A percentile compares a stretch with the other conserved stretches of the same genome.
phyloP scores from a whole-genome alignment of 1,284 basidiomycete genomes.

The Cutaneotrichosporon sp. region DNA sequence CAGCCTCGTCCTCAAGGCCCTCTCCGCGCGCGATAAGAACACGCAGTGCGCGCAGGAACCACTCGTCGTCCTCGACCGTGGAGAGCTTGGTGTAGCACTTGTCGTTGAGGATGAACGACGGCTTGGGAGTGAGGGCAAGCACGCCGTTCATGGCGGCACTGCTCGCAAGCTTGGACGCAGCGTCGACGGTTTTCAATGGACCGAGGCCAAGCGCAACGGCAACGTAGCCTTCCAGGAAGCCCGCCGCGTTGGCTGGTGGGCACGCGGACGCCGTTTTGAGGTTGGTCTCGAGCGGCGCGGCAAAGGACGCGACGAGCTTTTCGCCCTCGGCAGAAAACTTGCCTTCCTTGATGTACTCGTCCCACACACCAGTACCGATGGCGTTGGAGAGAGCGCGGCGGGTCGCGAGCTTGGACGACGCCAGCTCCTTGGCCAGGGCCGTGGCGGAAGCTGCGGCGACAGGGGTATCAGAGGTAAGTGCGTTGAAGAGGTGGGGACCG shows the following conservation, averaged over 20 bases:
- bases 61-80: constrained; percentile 62
- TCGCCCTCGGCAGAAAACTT: constrained; percentile 45
- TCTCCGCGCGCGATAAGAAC: constrained; percentile 54
- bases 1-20: constrained; percentile 56
- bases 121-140: constrained; percentile 55
- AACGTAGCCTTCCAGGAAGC: constrained; percentile 77
- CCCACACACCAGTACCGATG: constrained; percentile 55
- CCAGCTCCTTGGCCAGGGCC: constrained; percentile 65
- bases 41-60: constrained; percentile 68
- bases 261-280: constrained; percentile 55
- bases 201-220: constrained; percentile 65
- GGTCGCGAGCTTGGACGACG: constrained; percentile 54
- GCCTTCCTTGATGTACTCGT: constrained; percentile 39
- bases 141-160: constrained; percentile 42
- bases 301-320: constrained; percentile 54
- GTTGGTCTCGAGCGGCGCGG: constrained; percentile 61
- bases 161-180: constrained; percentile 26
- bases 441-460: constrained; percentile 52
- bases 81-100: constrained; percentile 72
- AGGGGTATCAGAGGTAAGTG: constrained; percentile 51
- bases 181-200: constrained; percentile 47
- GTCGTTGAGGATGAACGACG: constrained; percentile 79
- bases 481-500: constrained; percentile 56
- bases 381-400: constrained; percentile 55
- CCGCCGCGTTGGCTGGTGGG: constrained; percentile 58